A percentile compares a stretch with the other conserved stretches of the same genome.
Evolutionary conservation across 257 asterid species (phyloP).

Genomic region (Rhazya stricta): DNA sequence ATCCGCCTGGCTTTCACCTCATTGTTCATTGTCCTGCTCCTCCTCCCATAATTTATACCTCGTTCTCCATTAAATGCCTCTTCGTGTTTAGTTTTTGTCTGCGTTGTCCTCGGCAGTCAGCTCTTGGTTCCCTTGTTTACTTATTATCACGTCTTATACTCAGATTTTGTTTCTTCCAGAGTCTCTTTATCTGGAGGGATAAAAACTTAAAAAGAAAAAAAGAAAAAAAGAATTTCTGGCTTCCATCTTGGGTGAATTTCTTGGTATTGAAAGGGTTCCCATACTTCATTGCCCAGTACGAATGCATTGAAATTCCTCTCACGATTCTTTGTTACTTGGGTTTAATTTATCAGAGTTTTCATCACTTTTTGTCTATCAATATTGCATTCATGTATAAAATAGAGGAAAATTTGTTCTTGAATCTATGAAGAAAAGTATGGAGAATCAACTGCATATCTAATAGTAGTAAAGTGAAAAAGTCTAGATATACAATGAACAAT

Average conservation of each 20-base stretch:
- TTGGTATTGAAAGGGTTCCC: neutral
- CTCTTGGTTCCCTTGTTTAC: neutral
- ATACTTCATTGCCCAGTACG: neutral
- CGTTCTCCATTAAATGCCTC: neutral
- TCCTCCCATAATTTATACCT: neutral
- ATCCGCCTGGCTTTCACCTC: neutral
- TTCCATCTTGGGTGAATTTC: neutral
- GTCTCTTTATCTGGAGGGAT: neutral
- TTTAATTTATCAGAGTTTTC: neutral
- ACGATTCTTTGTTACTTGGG: neutral
- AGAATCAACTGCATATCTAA: constrained; percentile 9
- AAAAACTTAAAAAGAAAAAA: neutral
- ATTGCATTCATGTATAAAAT: neutral
- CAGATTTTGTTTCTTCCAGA: neutral
- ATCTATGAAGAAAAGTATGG: neutral
- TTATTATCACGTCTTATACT: neutral
- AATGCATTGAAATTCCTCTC: neutral
- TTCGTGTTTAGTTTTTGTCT: neutral
- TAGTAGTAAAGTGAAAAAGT: neutral
- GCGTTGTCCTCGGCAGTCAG: neutral
- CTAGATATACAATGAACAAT: constrained; percentile 3
- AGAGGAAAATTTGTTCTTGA: neutral
- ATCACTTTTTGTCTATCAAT: neutral
- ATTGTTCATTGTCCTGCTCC: neutral
- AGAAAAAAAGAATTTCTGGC: neutral